Base-by-base conservation (phyloP, 768 basidiomycete genomes). In the Trametes gibbosa region DNA sequence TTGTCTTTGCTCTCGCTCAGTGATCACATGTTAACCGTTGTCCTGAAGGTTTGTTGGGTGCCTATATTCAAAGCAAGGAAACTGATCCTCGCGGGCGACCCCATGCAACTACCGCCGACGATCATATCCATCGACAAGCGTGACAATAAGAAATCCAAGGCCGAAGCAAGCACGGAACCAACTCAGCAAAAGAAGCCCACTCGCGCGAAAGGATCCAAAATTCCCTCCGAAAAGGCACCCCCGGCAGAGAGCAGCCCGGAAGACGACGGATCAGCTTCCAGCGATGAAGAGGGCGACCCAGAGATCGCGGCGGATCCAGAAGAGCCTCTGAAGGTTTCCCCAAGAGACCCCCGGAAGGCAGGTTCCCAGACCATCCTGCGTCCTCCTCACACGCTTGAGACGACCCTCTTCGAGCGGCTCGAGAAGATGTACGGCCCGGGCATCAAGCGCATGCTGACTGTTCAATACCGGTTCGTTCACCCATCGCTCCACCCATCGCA, bases 71-170 rank as follows among this genome's bases (percentile, higher is more conserved):
- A 95, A 71, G 90, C 86, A 1, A 89, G 86, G 75, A 96, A 94
- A 70, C 76, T 95, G 49, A 89, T 95, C 14, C 77, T 97, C 24
- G 95, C 95, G 1, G 96, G 96, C 0, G 96, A 98, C 73, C 95
- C 95, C 1, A 89, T 93, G 80, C 96, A 98, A 76, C 79, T 99
- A 3, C 95, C 95, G 0, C 96, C 96, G 0, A 99, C 96, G 0
- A 84, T 98, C 47, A 77, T 96, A 27, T 91, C 92, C 5, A 66
- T 83, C 8, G 75, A 84, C 58, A 74, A 75, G 27, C 76, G 73
- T 56, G 73, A 72, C 35, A 65, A 64, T 49, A 69, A 68, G 52
- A 21, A 37, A 39, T 51, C 41, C 3, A 53, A 56, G 13, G 23
- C 24, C 1, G 9, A 12, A 3, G 12, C 39, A 0, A 34, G 42